Evolutionary conservation across 495 filamentous ascomycete genomes (phyloP).

Genomic region (Oidiodendron maius): DNA sequence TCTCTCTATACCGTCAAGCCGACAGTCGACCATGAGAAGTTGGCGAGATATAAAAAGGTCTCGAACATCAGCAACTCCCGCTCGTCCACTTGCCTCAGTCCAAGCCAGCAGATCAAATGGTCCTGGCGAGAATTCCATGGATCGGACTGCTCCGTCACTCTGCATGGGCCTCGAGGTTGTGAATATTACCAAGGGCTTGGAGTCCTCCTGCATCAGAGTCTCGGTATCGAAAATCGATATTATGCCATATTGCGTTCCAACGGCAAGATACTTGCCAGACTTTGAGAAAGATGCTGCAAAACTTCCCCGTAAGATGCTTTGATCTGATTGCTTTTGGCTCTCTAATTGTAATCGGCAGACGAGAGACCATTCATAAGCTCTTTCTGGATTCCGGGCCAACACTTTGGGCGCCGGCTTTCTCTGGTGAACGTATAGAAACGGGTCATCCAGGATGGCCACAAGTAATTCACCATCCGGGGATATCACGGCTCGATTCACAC

Average conservation of each 20-base stretch:
- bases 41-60: conserved; percentile 72
- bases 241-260: conserved; percentile 51
- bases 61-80: conserved; percentile 80
- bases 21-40: conserved; percentile 55
- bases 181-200: conserved; percentile 36
- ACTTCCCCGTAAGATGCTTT: conserved; percentile 43
- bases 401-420: conserved; percentile 25
- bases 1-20: conserved; percentile 40
- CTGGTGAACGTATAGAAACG: conserved; percentile 75
- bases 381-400: conserved; percentile 4
- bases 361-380: conserved; percentile 30
- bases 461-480: conserved; percentile 82
- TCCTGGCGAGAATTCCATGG: conserved; percentile 85
- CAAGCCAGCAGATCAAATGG: conserved; percentile 90
- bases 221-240: conserved; percentile 46
- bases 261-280: conserved; percentile 44
- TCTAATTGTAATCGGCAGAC: conserved; percentile 39
- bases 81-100: conserved; percentile 81
- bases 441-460: conserved; percentile 79
- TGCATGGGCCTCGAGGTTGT: conserved; percentile 51
- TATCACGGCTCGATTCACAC: conserved; percentile 87
- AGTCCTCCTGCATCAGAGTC: conserved; percentile 28
- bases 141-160: conserved; percentile 74
- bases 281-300: conserved; percentile 49
- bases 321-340: conserved; percentile 40